Evolutionary conservation across 2,329 filamentous ascomycete species (phyloP).

Genomic region (Exutisphaerella laricina): DNA sequence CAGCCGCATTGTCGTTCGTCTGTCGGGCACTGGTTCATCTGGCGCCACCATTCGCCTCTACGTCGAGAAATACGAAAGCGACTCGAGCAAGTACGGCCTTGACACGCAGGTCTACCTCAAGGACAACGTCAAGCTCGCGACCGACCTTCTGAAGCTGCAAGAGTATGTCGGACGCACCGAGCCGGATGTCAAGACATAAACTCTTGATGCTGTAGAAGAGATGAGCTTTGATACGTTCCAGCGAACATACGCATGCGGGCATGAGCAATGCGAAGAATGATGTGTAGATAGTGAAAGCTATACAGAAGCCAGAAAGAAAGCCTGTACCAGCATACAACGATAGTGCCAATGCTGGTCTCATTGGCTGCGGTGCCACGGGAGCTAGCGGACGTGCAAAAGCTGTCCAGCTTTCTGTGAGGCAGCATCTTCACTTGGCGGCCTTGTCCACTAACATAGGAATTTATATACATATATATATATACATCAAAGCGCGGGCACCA

Average conservation of each 20-base stretch:
- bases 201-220: neutral
- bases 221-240: neutral
- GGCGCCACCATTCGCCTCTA: constrained; percentile 96
- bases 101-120: constrained; percentile 93
- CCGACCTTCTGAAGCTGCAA: constrained; percentile 83
- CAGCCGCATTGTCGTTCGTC: constrained; percentile 87
- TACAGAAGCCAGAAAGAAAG: neutral
- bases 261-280: neutral
- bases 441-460: too few species aligned
- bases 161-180: constrained; percentile 87
- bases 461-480: too few species aligned
- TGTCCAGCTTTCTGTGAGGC: too few species aligned
- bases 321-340: neutral
- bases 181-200: constrained; percentile 92
- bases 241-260: neutral
- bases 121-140: constrained; percentile 80
- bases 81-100: constrained; percentile 68
- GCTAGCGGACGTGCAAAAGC: too few species aligned
- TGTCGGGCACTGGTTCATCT: constrained; percentile 91
- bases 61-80: constrained; percentile 88
- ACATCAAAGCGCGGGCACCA: too few species aligned
- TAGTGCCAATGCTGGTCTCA: too few species aligned
- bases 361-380: too few species aligned
- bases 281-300: constrained; percentile 18
- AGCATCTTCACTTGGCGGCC: too few species aligned